These are phyloP conservation scores for Rhizopogon parksii DNA, from an alignment of 1,284 basidiomycete species.

Conservation along the genomic window DNA sequence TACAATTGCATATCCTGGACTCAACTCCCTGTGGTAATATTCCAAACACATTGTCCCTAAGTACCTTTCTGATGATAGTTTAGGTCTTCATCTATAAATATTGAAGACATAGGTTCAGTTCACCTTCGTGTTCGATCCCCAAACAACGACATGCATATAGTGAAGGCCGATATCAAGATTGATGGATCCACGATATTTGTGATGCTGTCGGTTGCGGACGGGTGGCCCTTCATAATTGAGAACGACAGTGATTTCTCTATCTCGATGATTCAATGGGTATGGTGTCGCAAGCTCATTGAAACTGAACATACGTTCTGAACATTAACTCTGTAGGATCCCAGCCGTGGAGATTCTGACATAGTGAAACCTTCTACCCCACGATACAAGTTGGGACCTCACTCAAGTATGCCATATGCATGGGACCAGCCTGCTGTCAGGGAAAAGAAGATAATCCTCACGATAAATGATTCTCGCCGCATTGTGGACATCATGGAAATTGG, in stretches of 20 bases:
- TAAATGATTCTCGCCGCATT: conserved; percentile 61
- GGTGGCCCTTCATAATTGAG: conserved; percentile 89
- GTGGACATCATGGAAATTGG: conserved; percentile 98
- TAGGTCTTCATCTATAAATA: conserved; percentile 90
- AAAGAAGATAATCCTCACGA: conserved; percentile 73
- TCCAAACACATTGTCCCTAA: neutral
- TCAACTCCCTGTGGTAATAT: conserved; percentile 77
- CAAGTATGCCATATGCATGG: conserved; percentile 80
- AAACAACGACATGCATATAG: conserved; percentile 46
- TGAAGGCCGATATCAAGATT: conserved; percentile 81
- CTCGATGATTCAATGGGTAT: conserved; percentile 72
- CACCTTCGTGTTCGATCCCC: conserved; percentile 67
- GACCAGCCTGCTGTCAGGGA: conserved; percentile 83
- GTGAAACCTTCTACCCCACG: conserved; percentile 22
- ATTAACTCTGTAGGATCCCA: conserved; percentile 39
- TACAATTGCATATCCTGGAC: conserved; percentile 79
- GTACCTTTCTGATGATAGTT: conserved; percentile 7
- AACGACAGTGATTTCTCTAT: conserved; percentile 81
- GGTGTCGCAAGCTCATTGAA: conserved; percentile 7
- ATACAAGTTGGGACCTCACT: conserved; percentile 58
- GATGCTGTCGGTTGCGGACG: conserved; percentile 62
- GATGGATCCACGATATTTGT: conserved; percentile 90
- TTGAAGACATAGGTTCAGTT: conserved; percentile 85
- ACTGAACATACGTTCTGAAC: conserved; percentile 5
- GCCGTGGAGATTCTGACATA: conserved; percentile 34